phyloP scores from a whole-genome alignment of 305 asterid genomes.

The Fraxinus greggii region DNA sequence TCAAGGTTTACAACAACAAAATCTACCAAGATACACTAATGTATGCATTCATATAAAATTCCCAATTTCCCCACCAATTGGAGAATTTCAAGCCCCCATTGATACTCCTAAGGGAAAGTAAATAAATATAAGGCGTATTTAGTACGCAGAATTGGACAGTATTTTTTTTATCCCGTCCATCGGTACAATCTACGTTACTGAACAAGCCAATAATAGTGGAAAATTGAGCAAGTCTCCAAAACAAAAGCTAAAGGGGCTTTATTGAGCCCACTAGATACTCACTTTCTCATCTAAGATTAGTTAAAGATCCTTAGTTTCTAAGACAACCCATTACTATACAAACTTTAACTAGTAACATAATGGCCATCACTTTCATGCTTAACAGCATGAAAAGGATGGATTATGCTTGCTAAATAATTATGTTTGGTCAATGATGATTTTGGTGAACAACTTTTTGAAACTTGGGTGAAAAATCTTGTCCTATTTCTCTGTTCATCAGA shows the following conservation, averaged over 20 bases:
- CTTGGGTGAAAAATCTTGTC: conserved; percentile 50
- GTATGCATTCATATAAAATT: conserved; percentile 23
- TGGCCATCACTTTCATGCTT: conserved; percentile 41
- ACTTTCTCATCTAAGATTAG: conserved; percentile 44
- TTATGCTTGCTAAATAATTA: conserved; percentile 28
- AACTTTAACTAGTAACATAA: conserved; percentile 30
- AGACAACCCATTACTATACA: conserved; percentile 61
- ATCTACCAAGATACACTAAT: conserved; percentile 34
- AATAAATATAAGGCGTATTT: background rate
- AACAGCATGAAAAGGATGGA: conserved; percentile 46
- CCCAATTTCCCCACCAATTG: conserved; percentile 41
- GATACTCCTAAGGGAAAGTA: conserved; percentile 37
- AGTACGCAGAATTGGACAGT: conserved; percentile 8
- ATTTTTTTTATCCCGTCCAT: background rate
- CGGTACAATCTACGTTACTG: conserved; percentile 3
- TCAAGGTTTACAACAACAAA: conserved; percentile 34
- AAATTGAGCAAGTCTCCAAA: conserved; percentile 41
- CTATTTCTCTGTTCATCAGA: conserved; percentile 23
- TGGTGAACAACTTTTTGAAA: conserved; percentile 73
- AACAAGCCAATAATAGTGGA: conserved; percentile 19
- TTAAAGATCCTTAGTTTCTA: conserved; percentile 47
- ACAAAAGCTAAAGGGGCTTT: conserved; percentile 36
- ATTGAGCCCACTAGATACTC: conserved; percentile 29
- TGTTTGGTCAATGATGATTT: conserved; percentile 56
- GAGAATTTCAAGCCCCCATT: conserved; percentile 52